phyloP scores from a whole-genome alignment of 1,139 yeast species.

The Insectozyma bohioensis region DNA sequence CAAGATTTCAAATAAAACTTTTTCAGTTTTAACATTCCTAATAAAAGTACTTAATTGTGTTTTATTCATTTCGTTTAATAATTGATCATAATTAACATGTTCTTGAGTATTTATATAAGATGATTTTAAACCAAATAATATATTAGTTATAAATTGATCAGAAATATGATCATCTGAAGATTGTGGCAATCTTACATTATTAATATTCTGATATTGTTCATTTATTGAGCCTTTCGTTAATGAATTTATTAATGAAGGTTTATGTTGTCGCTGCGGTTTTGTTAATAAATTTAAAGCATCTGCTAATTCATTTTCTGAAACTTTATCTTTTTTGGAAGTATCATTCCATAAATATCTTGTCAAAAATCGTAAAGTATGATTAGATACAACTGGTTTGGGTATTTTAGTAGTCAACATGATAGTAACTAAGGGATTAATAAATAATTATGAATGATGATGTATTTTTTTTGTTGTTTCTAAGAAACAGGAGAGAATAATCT shows the following conservation, averaged over 20 bases:
- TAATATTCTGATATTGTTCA: slow-evolving; percentile 23
- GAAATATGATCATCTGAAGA: slow-evolving; percentile 9
- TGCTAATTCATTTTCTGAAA: slow-evolving; percentile 29
- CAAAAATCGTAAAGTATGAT: slow-evolving; percentile 6
- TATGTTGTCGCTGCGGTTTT: slow-evolving; percentile 18
- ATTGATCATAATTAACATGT: slow-evolving; percentile 12
- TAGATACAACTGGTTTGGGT: slow-evolving; percentile 2
- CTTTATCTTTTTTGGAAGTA: slow-evolving; percentile 2
- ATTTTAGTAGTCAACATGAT: slow-evolving; percentile 3
- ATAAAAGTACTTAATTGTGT: slow-evolving; percentile 24
- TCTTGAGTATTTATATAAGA: slow-evolving; percentile 13
- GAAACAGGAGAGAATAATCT: no score
- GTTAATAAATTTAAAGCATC: slow-evolving; percentile 40
- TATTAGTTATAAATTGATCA: slow-evolving; percentile 18
- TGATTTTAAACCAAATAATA: slow-evolving; percentile 23
- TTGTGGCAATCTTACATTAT: slow-evolving; percentile 1
- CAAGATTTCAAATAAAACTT: slow-evolving; percentile 27
- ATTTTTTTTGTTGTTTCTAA: no score
- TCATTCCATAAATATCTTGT: slow-evolving; percentile 12
- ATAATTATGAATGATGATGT: no score
- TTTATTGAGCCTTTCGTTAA: slow-evolving; percentile 33
- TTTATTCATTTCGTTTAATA: slow-evolving; percentile 17
- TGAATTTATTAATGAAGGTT: slow-evolving; percentile 38
- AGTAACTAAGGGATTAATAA: no score
- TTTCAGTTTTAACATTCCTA: slow-evolving; percentile 22